Conservation (phyloP, 345 rosid species). For the Acer yangbiense region DNA sequence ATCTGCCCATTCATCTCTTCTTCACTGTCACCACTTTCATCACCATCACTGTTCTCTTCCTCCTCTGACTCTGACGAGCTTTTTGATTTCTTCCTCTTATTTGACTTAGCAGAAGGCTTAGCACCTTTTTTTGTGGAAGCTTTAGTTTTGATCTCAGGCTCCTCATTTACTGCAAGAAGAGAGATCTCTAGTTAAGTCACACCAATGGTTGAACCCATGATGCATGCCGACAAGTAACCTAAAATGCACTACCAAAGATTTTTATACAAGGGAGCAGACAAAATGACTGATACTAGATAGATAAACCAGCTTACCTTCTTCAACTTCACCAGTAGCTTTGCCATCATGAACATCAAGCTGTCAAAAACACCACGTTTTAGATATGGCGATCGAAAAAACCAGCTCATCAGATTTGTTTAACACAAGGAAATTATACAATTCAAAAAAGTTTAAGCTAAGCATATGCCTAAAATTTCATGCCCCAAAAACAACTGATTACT, state of each 20-base stretch:
- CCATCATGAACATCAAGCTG: constrained; percentile 91
- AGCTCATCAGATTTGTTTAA: not conserved
- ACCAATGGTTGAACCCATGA: not conserved
- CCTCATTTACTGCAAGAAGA: constrained; percentile 45
- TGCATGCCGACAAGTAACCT: not conserved
- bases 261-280: not conserved
- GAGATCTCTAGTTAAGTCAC: not conserved
- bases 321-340: constrained; percentile 71
- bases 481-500: not conserved
- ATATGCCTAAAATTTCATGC: not conserved
- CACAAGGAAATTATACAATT: not conserved
- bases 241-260: not conserved
- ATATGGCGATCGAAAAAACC: not conserved
- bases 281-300: not conserved
- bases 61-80: constrained; percentile 58
- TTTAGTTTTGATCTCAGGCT: constrained; percentile 42
- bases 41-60: constrained; percentile 46
- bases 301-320: constrained; percentile 61
- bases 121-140: constrained; percentile 44
- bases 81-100: constrained; percentile 64
- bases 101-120: constrained; percentile 38
- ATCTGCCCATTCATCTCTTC: constrained; percentile 53
- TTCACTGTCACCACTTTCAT: constrained; percentile 49
- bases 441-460: not conserved
- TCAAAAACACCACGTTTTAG: constrained; percentile 22